phyloP scores from a whole-genome alignment of 306 rosid genomes.

The Ormosia semicastrata region DNA sequence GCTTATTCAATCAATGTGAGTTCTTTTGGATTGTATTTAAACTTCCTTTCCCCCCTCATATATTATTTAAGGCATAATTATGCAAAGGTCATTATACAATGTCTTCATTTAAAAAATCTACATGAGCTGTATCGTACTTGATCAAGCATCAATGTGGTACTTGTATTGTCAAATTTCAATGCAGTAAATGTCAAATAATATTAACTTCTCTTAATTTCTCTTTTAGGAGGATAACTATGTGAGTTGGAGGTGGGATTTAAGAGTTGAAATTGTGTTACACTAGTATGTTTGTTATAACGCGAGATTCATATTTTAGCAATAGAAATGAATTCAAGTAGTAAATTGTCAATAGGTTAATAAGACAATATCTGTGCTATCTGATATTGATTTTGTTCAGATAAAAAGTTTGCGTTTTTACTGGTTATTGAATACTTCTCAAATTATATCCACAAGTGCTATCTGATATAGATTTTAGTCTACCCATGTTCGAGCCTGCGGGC shows the following conservation, averaged over 20 bases:
- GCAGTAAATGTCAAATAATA: conserved; percentile 16
- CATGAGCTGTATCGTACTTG: background rate
- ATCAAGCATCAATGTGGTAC: background rate
- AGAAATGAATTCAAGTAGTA: background rate
- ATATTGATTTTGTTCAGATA: conserved; percentile 1
- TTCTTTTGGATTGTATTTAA: conserved; percentile 19
- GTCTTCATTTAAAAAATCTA: conserved; percentile 5
- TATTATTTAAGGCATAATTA: background rate
- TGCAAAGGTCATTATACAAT: background rate
- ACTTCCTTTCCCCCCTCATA: background rate
- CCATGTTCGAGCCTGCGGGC: background rate
- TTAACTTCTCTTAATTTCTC: background rate
- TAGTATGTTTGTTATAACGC: background rate
- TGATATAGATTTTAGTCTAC: background rate
- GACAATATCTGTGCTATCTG: background rate
- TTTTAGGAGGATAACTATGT: background rate
- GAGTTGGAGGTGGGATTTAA: conserved; percentile 7
- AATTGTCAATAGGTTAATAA: background rate
- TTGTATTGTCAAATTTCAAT: background rate
- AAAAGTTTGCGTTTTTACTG: background rate
- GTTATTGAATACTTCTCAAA: conserved; percentile 5
- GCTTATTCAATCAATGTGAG: conserved; percentile 95
- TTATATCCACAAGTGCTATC: background rate
- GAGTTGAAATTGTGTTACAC: background rate
- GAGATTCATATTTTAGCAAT: background rate